Evolutionary conservation across 2,329 filamentous ascomycete species (phyloP), one percentile per base, ranked within the genome.

Genomic region (Neocatenulostroma microsporum): DNA sequence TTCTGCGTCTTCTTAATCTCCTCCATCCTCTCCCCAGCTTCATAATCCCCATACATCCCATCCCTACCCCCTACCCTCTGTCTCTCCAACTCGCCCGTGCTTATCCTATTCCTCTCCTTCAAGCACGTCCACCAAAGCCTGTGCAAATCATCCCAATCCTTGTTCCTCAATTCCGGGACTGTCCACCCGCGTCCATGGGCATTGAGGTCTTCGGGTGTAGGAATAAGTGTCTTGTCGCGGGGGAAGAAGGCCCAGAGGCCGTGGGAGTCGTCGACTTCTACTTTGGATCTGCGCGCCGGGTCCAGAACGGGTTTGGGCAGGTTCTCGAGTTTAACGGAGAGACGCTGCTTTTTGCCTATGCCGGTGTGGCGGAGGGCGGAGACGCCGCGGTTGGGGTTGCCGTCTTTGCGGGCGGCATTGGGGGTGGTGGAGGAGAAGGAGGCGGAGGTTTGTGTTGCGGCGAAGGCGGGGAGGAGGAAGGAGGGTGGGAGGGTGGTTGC

Each of bases 191-290:
- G 76, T 12, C 91, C 91, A 61, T 91, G 81, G 46, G 74, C 68
- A 33, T 70, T 59, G 38, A 83, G 78, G 48, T 89, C 79, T 23
- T 77, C 72, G 4, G 88, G 87, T 6, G 79, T 79, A 50, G 73
- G 72, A 53, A 94, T 61, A n/a, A 80, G 64, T 54, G 78, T 74
- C 46, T 76, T 75, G 46, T 80, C 73, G 53, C 79, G 76, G 53
- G 80, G 78, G 64, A 98, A 96, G 66, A 98, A 98, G 1, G 76
- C 81, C 82, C 84, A 96, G 9, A 98, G 78, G 20, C 87, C 89
- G 63, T 98, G 91, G 47, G 88, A 66, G 19, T 77, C 71, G 56
- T 86, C 80, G 23, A 69, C 73, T 45, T 74, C 59, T 21, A 82
- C 60, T 41, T 64, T 58, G 31, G 68, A 60, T 36, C 76, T 74